phyloP scores from a whole-genome alignment of 352 stramenopile genomes.

The Thalassiosira hispida region DNA sequence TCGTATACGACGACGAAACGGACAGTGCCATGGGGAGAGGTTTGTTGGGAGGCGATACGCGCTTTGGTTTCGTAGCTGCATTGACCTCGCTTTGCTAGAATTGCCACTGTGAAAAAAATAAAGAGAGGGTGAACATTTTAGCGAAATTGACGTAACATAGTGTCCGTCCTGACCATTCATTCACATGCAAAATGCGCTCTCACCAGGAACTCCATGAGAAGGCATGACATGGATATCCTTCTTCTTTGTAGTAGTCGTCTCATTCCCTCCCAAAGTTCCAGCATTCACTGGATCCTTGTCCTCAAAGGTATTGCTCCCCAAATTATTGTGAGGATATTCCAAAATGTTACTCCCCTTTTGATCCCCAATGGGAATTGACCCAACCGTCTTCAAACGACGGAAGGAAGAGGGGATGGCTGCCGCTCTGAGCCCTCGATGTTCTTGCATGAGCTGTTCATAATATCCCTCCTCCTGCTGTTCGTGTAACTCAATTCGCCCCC shows the following conservation, averaged over 20 bases:
- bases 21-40: conserved; percentile 53
- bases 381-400: no score
- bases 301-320: no score
- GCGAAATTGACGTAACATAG: background rate
- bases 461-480: background rate
- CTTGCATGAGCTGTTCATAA: no score
- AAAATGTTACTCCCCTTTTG: background rate
- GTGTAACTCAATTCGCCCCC: background rate
- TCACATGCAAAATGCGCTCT: background rate
- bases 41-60: conserved; percentile 50
- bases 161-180: background rate
- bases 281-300: no score
- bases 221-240: conserved; percentile 27
- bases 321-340: no score
- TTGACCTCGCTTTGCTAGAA: conserved; percentile 65
- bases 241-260: background rate
- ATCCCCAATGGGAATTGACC: no score
- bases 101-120: conserved; percentile 48
- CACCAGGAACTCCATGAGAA: conserved; percentile 44
- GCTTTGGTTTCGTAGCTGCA: conserved; percentile 79
- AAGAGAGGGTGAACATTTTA: background rate
- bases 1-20: conserved; percentile 76
- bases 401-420: no score
- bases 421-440: no score
- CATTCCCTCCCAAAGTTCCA: background rate